phyloP scores from a whole-genome alignment of 2,329 filamentous ascomycete species.

The Penicillium sp. region DNA sequence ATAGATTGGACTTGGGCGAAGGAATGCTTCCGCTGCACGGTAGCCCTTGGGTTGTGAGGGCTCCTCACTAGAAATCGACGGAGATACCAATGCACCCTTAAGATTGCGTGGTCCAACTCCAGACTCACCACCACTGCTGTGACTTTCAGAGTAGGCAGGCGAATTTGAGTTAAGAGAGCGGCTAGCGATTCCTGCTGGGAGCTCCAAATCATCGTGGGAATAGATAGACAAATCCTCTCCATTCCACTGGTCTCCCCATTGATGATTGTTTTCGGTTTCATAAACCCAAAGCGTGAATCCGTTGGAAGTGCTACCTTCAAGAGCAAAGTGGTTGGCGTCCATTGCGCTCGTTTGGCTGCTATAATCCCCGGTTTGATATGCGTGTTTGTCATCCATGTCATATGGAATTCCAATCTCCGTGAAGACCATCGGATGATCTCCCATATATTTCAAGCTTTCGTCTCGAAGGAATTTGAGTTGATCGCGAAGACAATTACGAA shows the following conservation, averaged over 20 bases:
- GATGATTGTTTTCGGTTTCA: slow-evolving; percentile 76
- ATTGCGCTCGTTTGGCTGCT: slow-evolving; percentile 87
- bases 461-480: slow-evolving; percentile 80
- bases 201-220: slow-evolving; percentile 74
- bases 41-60: slow-evolving; percentile 66
- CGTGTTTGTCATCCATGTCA: slow-evolving; percentile 96
- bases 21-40: slow-evolving; percentile 88
- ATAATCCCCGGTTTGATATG: slow-evolving; percentile 94
- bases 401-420: slow-evolving; percentile 98
- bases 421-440: slow-evolving; percentile 82
- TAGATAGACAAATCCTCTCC: slow-evolving; percentile 93
- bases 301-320: slow-evolving; percentile 80
- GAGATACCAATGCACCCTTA: slow-evolving; percentile 64
- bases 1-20: slow-evolving; percentile 77
- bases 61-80: slow-evolving; percentile 57
- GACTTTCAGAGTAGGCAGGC: slow-evolving; percentile 57
- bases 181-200: slow-evolving; percentile 39
- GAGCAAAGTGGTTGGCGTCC: slow-evolving; percentile 92
- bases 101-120: slow-evolving; percentile 74
- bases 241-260: slow-evolving; percentile 93
- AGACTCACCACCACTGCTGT: slow-evolving; percentile 40
- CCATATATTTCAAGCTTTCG: slow-evolving; percentile 86
- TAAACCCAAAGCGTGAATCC: slow-evolving; percentile 93
- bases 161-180: slow-evolving; percentile 41
- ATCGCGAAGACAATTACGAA: slow-evolving; percentile 87